A percentile compares a stretch with the other conserved stretches of the same genome.
These are phyloP conservation scores for Lipomyces sp. DNA, from an alignment of 805 yeast species.

Conservation along the genomic window DNA sequence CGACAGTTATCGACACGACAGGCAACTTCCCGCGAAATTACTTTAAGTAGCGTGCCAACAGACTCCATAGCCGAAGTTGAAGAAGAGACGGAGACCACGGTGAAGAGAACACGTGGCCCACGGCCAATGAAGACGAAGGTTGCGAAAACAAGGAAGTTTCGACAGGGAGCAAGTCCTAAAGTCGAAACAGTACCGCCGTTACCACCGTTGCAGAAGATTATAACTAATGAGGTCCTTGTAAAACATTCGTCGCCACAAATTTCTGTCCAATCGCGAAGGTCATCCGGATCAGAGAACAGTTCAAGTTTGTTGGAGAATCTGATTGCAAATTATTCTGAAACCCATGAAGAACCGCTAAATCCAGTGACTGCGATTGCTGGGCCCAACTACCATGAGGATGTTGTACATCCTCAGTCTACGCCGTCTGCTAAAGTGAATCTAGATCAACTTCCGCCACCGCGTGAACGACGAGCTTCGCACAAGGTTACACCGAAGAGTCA, in stretches of 20 bases:
- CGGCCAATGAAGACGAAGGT: conserved; percentile 34
- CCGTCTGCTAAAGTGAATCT: neutral
- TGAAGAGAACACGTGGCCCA: conserved; percentile 31
- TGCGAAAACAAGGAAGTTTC: neutral
- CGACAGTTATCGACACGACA: conserved; percentile 11
- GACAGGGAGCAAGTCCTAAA: neutral
- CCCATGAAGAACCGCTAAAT: neutral
- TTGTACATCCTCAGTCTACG: neutral
- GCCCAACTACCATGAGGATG: neutral
- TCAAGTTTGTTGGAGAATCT: conserved; percentile 7
- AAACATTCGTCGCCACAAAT: neutral
- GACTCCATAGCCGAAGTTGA: conserved; percentile 23
- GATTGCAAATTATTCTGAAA: conserved; percentile 10
- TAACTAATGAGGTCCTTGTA: neutral
- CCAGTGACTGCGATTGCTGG: neutral
- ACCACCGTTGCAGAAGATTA: conserved; percentile 18
- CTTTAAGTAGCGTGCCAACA: conserved; percentile 15
- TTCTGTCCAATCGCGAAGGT: neutral
- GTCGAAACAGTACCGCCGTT: conserved; percentile 14
- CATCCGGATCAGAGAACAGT: neutral
- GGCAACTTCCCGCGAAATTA: conserved; percentile 7
- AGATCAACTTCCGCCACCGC: neutral
- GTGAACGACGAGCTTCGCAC: neutral
- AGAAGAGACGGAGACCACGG: conserved; percentile 15
- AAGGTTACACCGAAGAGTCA: neutral